These are phyloP conservation scores for Calocera viscosa DNA, from an alignment of 768 basidiomycete genomes.

Conservation along the genomic window DNA sequence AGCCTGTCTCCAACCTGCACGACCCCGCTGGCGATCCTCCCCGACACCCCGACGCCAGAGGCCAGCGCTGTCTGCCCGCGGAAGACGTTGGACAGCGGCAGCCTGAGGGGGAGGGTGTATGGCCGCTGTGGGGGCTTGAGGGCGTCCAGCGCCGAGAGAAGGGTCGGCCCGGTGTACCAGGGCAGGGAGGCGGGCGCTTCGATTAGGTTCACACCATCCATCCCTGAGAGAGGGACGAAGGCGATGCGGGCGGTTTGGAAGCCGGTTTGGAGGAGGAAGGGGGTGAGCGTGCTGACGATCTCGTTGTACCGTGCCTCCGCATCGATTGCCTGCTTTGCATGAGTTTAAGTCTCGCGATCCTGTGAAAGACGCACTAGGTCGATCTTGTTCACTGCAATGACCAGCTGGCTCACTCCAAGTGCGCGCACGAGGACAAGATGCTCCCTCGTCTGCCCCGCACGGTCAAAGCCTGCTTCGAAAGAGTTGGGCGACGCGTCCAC, in stretches of 20 bases:
- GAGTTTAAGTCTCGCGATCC: not conserved
- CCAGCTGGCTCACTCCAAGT: conserved; percentile 79
- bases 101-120: conserved; percentile 59
- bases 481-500: conserved; percentile 83
- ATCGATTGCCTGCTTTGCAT: conserved; percentile 35
- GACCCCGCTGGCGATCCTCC: conserved; percentile 74
- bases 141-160: conserved; percentile 69
- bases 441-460: conserved; percentile 90
- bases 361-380: conserved; percentile 50
- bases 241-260: conserved; percentile 65
- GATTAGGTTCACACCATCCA: conserved; percentile 75
- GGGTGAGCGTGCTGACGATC: conserved; percentile 57
- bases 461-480: conserved; percentile 90
- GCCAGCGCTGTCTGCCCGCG: conserved; percentile 66
- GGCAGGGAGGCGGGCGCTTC: conserved; percentile 33
- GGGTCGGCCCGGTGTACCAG: conserved; percentile 81
- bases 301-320: conserved; percentile 70
- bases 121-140: conserved; percentile 72
- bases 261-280: conserved; percentile 80
- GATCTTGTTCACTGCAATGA: conserved; percentile 90
- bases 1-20: conserved; percentile 85
- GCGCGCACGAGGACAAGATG: conserved; percentile 85
- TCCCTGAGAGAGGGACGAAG: conserved; percentile 83
- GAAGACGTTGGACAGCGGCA: conserved; percentile 93
- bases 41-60: conserved; percentile 58